Evolutionary conservation across 1,139 yeast species (phyloP).

Genomic region (Hemisphaericaspora xylanilytica): DNA sequence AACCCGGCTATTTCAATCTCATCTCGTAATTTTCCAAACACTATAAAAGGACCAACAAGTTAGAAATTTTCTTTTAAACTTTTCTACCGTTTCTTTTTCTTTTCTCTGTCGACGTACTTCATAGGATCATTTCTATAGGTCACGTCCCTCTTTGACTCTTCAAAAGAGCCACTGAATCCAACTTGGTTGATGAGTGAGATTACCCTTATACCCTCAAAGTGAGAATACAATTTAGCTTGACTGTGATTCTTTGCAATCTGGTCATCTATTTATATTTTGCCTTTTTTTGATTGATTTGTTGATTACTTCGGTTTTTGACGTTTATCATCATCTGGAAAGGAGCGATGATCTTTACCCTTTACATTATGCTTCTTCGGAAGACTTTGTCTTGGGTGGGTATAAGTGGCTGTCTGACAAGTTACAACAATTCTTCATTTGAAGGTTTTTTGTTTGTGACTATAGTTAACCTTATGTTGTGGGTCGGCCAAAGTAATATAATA

Average conservation of each 20-base stretch:
- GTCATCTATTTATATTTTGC: conserved; percentile 60
- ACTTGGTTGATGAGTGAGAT: conserved; percentile 97
- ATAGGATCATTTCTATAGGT: conserved; percentile 99
- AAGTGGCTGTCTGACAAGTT: conserved; percentile 99
- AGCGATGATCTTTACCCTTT: conserved; percentile 99
- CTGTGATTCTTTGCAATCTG: conserved; percentile 81
- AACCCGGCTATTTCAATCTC: background rate
- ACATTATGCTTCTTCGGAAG: conserved; percentile 84
- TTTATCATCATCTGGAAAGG: conserved; percentile 54
- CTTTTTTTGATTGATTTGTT: conserved; percentile 24
- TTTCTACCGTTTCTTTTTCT: conserved; percentile 61
- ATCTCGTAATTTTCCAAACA: background rate
- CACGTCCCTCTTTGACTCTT: conserved; percentile 99
- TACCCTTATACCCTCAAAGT: conserved; percentile 93
- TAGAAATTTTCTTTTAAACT: conserved; percentile 1
- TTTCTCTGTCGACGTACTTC: conserved; percentile 54
- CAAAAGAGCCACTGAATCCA: conserved; percentile 99
- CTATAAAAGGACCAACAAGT: conserved; percentile 6
- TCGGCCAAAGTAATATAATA: conserved; percentile 19
- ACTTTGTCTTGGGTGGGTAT: conserved; percentile 88
- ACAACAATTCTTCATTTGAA: conserved; percentile 45
- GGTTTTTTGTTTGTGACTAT: conserved; percentile 44
- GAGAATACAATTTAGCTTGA: conserved; percentile 65
- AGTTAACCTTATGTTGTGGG: conserved; percentile 22
- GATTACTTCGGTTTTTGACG: background rate